Evolutionary conservation across 2,329 filamentous ascomycete species (phyloP), one percentile per base, ranked within the genome.

Genomic region (Arthrobotrys megalospora): DNA sequence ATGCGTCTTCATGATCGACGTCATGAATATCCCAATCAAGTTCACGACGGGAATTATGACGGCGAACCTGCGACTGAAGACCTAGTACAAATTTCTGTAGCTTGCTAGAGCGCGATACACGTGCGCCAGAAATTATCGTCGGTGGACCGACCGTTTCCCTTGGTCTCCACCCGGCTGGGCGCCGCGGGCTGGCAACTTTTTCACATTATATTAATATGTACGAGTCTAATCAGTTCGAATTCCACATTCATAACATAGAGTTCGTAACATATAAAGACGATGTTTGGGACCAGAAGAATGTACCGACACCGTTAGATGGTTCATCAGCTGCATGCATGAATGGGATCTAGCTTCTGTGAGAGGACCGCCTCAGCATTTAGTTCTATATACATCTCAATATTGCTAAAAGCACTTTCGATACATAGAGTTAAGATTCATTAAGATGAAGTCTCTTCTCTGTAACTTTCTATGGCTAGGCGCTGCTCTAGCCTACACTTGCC

Each of bases 401-500:
- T 16, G 4, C 3, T 48, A 1, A 16, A 38, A 41, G 0, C 34
- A 11, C 10, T 6, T 24, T 41, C 6, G 7, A 36, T n/a, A n/a
- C 34, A 60, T 32, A n/a, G 5, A 11, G 8, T 55, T 24, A 60
- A 12, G 6, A 19, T 16, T n/a, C 7, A 16, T 24, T 14, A 63
- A 16, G 32, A 55, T 76, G 38, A 70, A 76, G 47, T 43, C 24
- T 3, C 14, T 76, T 24, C 21, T 53, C 14, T 32, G 36, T 6
- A 24, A n/a, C 3, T 16, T 65, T 8, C 1, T 77, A 12, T 66
- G 48, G 38, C 12, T 58, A 11, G 41, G 60, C 2, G 34, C 34
- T 3, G 66, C 43, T 6, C 6, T 71, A 8, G 66, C 60, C 1
- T 72, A 76, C 12, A 19, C 21, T 32, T 78, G 75, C 38, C 47